Evolutionary conservation across 2,329 filamentous ascomycete species (phyloP), one percentile per base, ranked within the genome.

Genomic region (Aspergillus terreus): DNA sequence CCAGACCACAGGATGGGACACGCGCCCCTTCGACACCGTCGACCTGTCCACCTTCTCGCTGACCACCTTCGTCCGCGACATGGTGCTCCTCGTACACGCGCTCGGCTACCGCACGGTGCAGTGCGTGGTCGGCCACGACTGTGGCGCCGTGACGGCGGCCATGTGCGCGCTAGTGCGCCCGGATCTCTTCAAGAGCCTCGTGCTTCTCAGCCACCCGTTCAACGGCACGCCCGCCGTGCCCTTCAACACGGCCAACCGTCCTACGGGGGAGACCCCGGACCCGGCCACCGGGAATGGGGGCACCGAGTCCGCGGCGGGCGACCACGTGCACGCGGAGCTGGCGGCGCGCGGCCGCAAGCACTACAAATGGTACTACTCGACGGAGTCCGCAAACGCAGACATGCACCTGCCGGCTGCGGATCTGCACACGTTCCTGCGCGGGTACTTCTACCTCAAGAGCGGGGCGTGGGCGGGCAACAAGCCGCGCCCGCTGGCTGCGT

Each of bases 401-500:
- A 74, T 74, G 71, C 65, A 57, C 2, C 43, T 56, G 6, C 61
- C 65, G 0, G 60, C 69, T 0, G 77, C 81, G 3, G 80, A 82
- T 2, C 71, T 88, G 11, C 73, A 78, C n/a, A 65, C 67, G 1
- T 88, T 87, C 54, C 71, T 88, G 1, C 77, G 84, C 9, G 84
- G 85, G 3, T 88, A 88, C 62, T 82, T 87, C 56, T 79, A 87
- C 61, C 74, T 88, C 44, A 88, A 88, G 64, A 84, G 81, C 48
- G 84, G 80, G 5, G 78, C 80, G 49, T 87, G 82, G 81, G 61
- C 67, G 4, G 71, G 74, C 4, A 84, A 84, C 58, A 60, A 75
- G 1, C 82, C 84, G 0, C 71, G 72, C 27, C 76, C 81, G 0
- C 71, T 88, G 4, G 56, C 70, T 11, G 72, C 68, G 2, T 87